Percentiles rank a stretch among this genome's conserved stretches.
Evolutionary conservation across 176 grass and related monocot species (phyloP).

Genomic region (Cocos nucifera): DNA sequence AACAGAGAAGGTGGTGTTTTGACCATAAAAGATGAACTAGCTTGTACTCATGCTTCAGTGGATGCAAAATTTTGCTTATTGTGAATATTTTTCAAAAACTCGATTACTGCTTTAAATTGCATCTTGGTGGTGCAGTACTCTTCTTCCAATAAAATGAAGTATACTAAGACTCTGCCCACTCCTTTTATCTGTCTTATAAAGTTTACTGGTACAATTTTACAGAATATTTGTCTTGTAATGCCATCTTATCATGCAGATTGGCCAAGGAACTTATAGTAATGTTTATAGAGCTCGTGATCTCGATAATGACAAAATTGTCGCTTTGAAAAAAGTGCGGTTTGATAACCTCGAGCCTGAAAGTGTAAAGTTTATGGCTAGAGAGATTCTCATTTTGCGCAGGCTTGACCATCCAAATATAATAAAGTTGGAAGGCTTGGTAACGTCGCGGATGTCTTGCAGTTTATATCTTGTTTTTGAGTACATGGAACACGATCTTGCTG

Average conservation of each 20-base stretch:
- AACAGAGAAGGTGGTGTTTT: too few species aligned
- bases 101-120: too few species aligned
- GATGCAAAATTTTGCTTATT: too few species aligned
- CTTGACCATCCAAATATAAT: conserved; percentile 99
- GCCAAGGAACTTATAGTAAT: conserved; percentile 96
- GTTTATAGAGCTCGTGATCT: conserved; percentile 93
- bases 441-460: conserved; percentile 97
- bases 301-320: conserved; percentile 83
- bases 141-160: too few species aligned
- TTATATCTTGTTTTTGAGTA: conserved; percentile 99
- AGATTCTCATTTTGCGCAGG: conserved; percentile 88
- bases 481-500: conserved; percentile 95
- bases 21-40: too few species aligned
- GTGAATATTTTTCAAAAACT: too few species aligned
- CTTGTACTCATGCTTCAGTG: too few species aligned
- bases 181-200: neutral
- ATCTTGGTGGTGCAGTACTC: too few species aligned
- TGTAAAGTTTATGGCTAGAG: conserved; percentile 94
- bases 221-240: neutral
- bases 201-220: neutral
- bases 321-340: conserved; percentile 96
- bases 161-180: too few species aligned
- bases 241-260: conserved; percentile 64
- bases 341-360: conserved; percentile 99
- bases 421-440: conserved; percentile 93